Evolutionary conservation across 1,284 basidiomycete species (phyloP).

Genomic region (Papiliotrema terrestris): DNA sequence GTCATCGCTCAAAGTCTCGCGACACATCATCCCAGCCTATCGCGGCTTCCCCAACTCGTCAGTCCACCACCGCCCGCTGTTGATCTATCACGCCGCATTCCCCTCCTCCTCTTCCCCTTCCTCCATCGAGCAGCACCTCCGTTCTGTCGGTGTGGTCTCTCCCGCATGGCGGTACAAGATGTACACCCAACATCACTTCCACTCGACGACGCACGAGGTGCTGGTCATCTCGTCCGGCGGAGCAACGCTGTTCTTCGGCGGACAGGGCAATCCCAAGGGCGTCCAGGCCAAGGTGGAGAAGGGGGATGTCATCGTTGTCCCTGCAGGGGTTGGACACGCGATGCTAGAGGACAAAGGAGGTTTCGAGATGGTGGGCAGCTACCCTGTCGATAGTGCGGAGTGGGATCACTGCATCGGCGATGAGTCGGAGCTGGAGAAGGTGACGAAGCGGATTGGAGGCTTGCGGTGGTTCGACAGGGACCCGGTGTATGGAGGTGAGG

Average conservation of each 20-base stretch:
- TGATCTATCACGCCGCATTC: slow-evolving; percentile 34
- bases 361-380: slow-evolving; percentile 53
- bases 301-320: slow-evolving; percentile 51
- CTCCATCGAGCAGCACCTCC: slow-evolving; percentile 37
- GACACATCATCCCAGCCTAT: background rate
- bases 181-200: slow-evolving; percentile 52
- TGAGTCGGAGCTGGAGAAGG: slow-evolving; percentile 34
- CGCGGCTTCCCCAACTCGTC: background rate
- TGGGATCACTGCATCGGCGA: slow-evolving; percentile 50
- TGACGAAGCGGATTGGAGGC: slow-evolving; percentile 30
- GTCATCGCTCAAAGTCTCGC: background rate
- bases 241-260: slow-evolving; percentile 50
- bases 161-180: slow-evolving; percentile 52
- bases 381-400: slow-evolving; percentile 40
- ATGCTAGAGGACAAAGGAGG: slow-evolving; percentile 42
- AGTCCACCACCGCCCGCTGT: slow-evolving; percentile 10
- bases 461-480: slow-evolving; percentile 50
- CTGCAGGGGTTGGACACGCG: slow-evolving; percentile 51
- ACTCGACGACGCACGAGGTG: slow-evolving; percentile 52
- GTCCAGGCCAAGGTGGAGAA: slow-evolving; percentile 42
- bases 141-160: slow-evolving; percentile 41
- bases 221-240: slow-evolving; percentile 44
- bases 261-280: slow-evolving; percentile 43
- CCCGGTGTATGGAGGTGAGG: slow-evolving; percentile 50
- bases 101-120: slow-evolving; percentile 12